phyloP scores from a whole-genome alignment of 441 rosid genomes.

The Populus hybrid region DNA sequence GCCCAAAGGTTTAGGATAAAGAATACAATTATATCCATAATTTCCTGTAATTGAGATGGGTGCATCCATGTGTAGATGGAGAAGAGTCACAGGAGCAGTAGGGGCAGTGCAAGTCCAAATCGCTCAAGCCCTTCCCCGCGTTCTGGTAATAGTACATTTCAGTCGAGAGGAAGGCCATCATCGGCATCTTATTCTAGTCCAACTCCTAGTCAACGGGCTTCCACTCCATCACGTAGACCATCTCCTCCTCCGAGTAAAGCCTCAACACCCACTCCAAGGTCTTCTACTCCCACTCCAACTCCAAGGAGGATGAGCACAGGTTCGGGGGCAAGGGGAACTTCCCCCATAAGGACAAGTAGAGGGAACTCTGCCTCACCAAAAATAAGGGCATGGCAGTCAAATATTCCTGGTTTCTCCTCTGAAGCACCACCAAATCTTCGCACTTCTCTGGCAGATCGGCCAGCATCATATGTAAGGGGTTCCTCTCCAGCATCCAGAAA shows the following conservation, averaged over 20 bases:
- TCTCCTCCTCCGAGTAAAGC: constrained; percentile 78
- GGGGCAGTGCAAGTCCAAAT: constrained; percentile 97
- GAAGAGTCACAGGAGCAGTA: constrained; percentile 86
- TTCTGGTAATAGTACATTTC: constrained; percentile 59
- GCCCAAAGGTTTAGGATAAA: not conserved
- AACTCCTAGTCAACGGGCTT: constrained; percentile 42
- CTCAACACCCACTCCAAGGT: constrained; percentile 62
- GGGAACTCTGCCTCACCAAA: constrained; percentile 95
- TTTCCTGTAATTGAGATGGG: constrained; percentile 11
- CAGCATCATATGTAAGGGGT: constrained; percentile 90
- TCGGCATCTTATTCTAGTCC: constrained; percentile 79
- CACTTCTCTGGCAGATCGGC: constrained; percentile 94
- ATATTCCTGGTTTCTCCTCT: constrained; percentile 89
- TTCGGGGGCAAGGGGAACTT: constrained; percentile 71
- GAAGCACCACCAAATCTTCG: constrained; percentile 98
- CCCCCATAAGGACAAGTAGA: constrained; percentile 65
- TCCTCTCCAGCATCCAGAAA: constrained; percentile 96
- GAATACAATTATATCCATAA: not conserved
- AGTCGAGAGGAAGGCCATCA: constrained; percentile 83
- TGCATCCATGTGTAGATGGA: constrained; percentile 65
- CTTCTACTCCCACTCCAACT: constrained; percentile 83
- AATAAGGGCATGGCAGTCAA: constrained; percentile 88
- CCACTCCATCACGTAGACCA: constrained; percentile 69
- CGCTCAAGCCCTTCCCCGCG: constrained; percentile 92
- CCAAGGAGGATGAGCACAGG: constrained; percentile 71